phyloP scores from a whole-genome alignment of 441 rosid genomes.

The Pelargonium cotyledonis region DNA sequence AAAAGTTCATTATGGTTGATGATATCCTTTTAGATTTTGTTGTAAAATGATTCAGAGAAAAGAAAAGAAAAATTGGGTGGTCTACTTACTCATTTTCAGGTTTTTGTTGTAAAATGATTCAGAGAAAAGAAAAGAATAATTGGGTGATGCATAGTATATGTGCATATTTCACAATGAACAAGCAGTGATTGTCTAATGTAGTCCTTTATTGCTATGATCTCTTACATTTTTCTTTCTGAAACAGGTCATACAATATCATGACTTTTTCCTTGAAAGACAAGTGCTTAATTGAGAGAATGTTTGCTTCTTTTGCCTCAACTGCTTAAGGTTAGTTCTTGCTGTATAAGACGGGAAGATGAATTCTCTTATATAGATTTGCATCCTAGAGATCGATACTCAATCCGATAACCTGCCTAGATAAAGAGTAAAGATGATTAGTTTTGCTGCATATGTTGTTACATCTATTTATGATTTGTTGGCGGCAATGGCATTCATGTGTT shows the following conservation, averaged over 20 bases:
- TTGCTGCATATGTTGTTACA: too few species aligned
- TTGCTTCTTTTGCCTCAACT: slow-evolving; percentile 89
- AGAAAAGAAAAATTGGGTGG: background rate
- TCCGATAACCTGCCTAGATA: too few species aligned
- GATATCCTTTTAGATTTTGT: background rate
- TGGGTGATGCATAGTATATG: slow-evolving; percentile 56
- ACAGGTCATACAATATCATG: slow-evolving; percentile 90
- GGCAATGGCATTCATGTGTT: too few species aligned
- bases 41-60: background rate
- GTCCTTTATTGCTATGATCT: too few species aligned
- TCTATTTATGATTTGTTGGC: too few species aligned
- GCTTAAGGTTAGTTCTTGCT: slow-evolving; percentile 58
- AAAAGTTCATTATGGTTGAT: background rate
- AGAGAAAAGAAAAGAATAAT: slow-evolving; percentile 63
- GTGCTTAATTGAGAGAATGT: slow-evolving; percentile 93
- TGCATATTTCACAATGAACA: background rate
- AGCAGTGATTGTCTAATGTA: too few species aligned
- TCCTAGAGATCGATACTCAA: background rate
- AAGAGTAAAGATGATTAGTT: too few species aligned
- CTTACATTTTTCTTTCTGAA: slow-evolving; percentile 16
- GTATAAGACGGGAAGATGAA: background rate
- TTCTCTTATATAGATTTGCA: background rate
- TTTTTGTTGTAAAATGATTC: slow-evolving; percentile 93
- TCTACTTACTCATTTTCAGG: slow-evolving; percentile 40
- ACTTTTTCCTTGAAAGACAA: slow-evolving; percentile 82